Evolutionary conservation across 768 basidiomycete genomes (phyloP).

Genomic region (Hericium alpestre): DNA sequence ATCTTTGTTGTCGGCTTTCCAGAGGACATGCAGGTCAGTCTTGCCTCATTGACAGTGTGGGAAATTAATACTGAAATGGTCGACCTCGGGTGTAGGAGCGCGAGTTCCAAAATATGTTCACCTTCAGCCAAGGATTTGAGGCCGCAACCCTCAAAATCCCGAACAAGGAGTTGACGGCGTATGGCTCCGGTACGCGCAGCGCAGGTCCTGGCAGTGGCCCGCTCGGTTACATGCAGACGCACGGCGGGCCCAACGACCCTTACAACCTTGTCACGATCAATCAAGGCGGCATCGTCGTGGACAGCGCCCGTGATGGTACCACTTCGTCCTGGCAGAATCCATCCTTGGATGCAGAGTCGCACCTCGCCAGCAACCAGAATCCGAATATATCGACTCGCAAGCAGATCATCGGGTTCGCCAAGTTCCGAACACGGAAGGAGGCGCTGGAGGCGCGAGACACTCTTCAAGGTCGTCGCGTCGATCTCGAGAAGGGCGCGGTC

Average conservation of each 20-base stretch:
- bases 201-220: conserved; percentile 6
- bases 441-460: conserved; percentile 81
- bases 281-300: conserved; percentile 75
- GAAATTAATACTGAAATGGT: conserved; percentile 6
- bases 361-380: conserved; percentile 12
- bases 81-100: conserved; percentile 57
- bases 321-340: conserved; percentile 51
- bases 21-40: conserved; percentile 89
- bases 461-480: conserved; percentile 82
- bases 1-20: conserved; percentile 99
- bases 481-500: conserved; percentile 85
- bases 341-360: conserved; percentile 17
- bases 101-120: conserved; percentile 99
- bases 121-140: conserved; percentile 91
- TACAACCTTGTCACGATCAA: conserved; percentile 79
- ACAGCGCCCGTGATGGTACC: conserved; percentile 61
- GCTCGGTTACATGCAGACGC: conserved; percentile 14
- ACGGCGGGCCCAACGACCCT: conserved; percentile 58
- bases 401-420: conserved; percentile 97
- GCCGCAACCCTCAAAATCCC: conserved; percentile 97
- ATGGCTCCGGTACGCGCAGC: conserved; percentile 29
- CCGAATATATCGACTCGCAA: conserved; percentile 54
- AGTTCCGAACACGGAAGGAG: conserved; percentile 81
- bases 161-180: conserved; percentile 78
- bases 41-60: conserved; percentile 2